Percentiles rank a stretch among this genome's conserved stretches.
Conservation (phyloP, 2,329 filamentous ascomycete species). For the Ophiosphaerella korrae region DNA sequence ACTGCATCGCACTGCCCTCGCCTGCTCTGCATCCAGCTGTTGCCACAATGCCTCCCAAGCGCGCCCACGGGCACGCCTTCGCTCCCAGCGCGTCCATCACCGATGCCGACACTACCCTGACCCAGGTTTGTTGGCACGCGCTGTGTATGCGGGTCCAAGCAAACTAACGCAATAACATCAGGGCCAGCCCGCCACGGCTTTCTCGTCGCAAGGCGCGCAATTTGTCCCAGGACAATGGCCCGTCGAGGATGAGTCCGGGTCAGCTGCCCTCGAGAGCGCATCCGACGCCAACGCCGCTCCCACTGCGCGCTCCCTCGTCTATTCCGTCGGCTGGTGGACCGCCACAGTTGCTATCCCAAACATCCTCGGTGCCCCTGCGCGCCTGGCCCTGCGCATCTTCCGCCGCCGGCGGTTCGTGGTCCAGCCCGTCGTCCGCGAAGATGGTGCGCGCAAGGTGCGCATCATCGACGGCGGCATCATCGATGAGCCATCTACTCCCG, state of each 20-base stretch:
- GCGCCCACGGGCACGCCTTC: constrained; percentile 21
- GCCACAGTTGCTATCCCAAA: constrained; percentile 13
- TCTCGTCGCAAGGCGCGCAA: not conserved
- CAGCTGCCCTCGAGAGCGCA: not conserved
- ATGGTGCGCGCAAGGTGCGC: constrained; percentile 38
- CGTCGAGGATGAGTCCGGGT: not conserved
- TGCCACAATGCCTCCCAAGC: constrained; percentile 9
- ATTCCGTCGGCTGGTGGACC: constrained; percentile 18
- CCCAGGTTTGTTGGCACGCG: constrained; percentile 22
- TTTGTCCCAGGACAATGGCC: constrained; percentile 26
- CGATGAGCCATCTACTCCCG: constrained; percentile 17
- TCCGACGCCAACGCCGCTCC: not conserved
- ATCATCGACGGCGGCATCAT: constrained; percentile 31
- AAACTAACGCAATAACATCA: constrained; percentile 17
- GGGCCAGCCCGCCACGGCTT: constrained; percentile 11
- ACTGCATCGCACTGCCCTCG: constrained; percentile 9
- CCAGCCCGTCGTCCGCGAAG: constrained; percentile 20
- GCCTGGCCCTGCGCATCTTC: constrained; percentile 15
- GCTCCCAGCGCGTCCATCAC: constrained; percentile 2
- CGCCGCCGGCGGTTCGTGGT: constrained; percentile 26
- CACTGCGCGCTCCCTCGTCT: constrained; percentile 13
- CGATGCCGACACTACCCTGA: constrained; percentile 20
- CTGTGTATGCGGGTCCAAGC: constrained; percentile 8
- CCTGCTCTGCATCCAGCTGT: not conserved
- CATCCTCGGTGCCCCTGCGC: constrained; percentile 16